These are phyloP conservation scores for Gracilaria domingensis DNA, from an alignment of 23 red algal genomes.

Conservation along the genomic window DNA sequence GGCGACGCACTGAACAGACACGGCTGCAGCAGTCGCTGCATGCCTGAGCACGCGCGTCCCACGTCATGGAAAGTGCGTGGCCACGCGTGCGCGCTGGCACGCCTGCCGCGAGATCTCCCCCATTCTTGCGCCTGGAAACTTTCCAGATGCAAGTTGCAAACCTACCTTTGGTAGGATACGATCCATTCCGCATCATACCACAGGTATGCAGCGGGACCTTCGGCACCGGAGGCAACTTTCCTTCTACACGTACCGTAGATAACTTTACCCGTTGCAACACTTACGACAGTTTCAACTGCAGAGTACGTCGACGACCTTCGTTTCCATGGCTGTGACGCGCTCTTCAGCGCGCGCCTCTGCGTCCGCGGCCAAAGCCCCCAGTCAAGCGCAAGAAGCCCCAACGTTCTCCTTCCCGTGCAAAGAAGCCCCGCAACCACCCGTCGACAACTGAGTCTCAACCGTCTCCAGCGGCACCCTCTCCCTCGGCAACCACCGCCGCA, in stretches of 20 bases:
- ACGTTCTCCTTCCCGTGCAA: not conserved
- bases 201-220: too few relatives aligned
- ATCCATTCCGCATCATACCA: too few relatives aligned
- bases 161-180: too few relatives aligned
- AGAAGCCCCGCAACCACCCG: not conserved
- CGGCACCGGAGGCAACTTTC: too few relatives aligned
- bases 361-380: not conserved
- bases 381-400: not conserved
- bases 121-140: not conserved
- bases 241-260: not conserved
- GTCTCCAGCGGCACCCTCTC: not conserved
- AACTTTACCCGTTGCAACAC: too few relatives aligned
- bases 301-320: too few relatives aligned
- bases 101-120: not conserved
- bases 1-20: not conserved
- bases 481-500: not conserved
- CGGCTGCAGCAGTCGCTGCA: not conserved
- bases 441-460: not conserved
- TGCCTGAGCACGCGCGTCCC: too few relatives aligned
- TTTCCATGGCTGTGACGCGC: constrained; percentile 8
- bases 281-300: too few relatives aligned
- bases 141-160: too few relatives aligned
- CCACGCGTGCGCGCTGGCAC: not conserved
- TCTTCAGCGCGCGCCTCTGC: not conserved
- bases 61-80: not conserved